A percentile compares a stretch with the other conserved stretches of the same genome.
Conservation (phyloP, 306 rosid genomes). For the Purshia tridentata region DNA sequence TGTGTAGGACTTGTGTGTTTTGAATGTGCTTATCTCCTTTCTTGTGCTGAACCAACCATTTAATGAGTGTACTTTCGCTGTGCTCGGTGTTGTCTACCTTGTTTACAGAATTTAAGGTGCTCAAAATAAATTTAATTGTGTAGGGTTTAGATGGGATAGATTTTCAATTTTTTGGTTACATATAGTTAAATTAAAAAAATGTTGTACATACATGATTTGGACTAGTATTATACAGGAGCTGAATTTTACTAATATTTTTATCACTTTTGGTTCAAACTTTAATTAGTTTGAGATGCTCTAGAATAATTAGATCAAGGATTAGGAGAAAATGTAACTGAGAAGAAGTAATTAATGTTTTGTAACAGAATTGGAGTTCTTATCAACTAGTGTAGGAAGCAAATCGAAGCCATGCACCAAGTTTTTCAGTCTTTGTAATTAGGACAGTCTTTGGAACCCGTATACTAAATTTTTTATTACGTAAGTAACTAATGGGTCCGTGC, state of each 20-base stretch:
- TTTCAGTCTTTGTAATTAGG: too few species aligned
- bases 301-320: slow-evolving; percentile 47
- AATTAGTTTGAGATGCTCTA: slow-evolving; percentile 15
- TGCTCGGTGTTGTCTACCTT: neutral
- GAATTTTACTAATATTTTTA: neutral
- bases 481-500: too few species aligned
- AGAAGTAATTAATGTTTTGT: slow-evolving; percentile 75
- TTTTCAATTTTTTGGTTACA: neutral
- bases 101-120: neutral
- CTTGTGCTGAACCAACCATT: neutral
- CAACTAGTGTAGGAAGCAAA: slow-evolving; percentile 99
- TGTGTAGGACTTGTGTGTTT: neutral
- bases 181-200: neutral
- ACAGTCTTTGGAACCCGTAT: too few species aligned
- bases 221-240: neutral
- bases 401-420: slow-evolving; percentile 99
- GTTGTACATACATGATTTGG: slow-evolving; percentile 1
- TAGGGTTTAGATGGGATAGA: neutral
- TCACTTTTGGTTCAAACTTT: neutral
- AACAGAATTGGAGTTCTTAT: slow-evolving; percentile 90
- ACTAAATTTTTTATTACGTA: too few species aligned
- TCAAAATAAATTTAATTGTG: neutral
- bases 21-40: neutral
- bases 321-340: slow-evolving; percentile 58
- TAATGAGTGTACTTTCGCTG: neutral